These are phyloP conservation scores for Paramecium caudatum DNA, from an alignment of 73 alveolate species.

Conservation along the genomic window DNA sequence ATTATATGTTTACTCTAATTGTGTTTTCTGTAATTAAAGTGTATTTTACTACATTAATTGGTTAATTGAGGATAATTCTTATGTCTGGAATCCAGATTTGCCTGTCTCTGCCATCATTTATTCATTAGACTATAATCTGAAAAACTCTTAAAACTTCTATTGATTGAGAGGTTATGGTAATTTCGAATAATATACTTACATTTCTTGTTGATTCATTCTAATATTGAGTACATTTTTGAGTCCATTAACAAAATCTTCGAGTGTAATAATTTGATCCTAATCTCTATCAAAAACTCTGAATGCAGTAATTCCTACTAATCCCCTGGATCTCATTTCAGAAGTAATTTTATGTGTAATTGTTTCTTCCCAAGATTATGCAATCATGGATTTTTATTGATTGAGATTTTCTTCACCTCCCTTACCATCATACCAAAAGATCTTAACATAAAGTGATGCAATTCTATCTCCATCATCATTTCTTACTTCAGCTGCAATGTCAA, in stretches of 20 bases:
- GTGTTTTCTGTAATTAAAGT: neutral
- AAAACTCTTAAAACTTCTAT: conserved; percentile 11
- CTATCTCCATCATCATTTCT: conserved; percentile 59
- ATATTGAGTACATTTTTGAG: conserved; percentile 34
- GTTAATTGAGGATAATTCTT: conserved; percentile 23
- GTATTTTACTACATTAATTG: conserved; percentile 2
- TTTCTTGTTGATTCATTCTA: conserved; percentile 43
- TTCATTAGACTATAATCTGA: conserved; percentile 13
- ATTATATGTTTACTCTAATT: conserved; percentile 1
- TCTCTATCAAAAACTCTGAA: conserved; percentile 75
- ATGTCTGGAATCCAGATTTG: neutral
- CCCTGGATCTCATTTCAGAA: conserved; percentile 71
- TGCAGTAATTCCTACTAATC: conserved; percentile 71
- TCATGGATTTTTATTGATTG: conserved; percentile 32
- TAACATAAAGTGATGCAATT: conserved; percentile 38
- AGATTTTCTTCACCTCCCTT: conserved; percentile 31
- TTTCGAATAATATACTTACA: conserved; percentile 41
- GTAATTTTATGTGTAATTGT: conserved; percentile 49
- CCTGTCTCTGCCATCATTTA: neutral
- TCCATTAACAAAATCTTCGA: conserved; percentile 75
- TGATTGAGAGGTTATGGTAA: conserved; percentile 40
- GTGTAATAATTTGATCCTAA: conserved; percentile 62
- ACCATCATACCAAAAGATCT: conserved; percentile 55
- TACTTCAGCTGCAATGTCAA: conserved; percentile 13
- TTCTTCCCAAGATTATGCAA: conserved; percentile 77